Percentiles rank a stretch among this genome's conserved stretches.
Conservation (phyloP, 305 asterid species). For the Fraxinus platypoda region DNA sequence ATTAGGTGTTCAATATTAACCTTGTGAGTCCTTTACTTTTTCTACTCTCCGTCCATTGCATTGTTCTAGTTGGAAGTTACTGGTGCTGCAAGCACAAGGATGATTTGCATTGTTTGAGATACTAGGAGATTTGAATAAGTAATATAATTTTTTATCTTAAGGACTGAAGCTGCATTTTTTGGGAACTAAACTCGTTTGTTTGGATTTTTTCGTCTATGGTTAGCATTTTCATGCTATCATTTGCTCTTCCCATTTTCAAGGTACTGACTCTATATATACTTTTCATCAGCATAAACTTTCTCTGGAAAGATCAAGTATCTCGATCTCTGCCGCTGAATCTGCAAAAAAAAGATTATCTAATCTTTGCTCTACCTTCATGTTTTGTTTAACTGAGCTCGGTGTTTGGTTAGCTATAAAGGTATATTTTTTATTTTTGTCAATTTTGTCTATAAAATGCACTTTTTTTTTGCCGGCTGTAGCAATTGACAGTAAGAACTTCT, state of each 20-base stretch:
- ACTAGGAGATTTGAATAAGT: neutral
- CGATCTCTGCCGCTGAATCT: constrained; percentile 37
- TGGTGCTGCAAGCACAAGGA: neutral
- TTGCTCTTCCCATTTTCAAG: constrained; percentile 16
- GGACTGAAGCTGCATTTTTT: neutral
- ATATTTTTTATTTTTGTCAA: constrained; percentile 10
- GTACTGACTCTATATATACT: constrained; percentile 16
- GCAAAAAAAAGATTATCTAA: constrained; percentile 41
- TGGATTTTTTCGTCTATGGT: neutral
- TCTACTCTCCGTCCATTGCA: neutral
- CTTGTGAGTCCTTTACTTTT: neutral
- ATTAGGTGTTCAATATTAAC: neutral
- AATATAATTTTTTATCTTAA: constrained; percentile 6
- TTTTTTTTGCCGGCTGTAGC: neutral
- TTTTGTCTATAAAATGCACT: neutral
- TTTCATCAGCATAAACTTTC: constrained; percentile 44
- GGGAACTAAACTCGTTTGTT: neutral
- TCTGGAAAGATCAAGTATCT: constrained; percentile 22
- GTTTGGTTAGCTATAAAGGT: constrained; percentile 75
- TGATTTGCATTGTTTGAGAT: neutral
- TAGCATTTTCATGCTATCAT: constrained; percentile 6
- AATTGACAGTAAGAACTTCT: constrained; percentile 7
- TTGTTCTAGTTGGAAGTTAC: neutral
- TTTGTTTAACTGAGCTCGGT: constrained; percentile 72
- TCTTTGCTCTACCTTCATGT: constrained; percentile 37